These are phyloP conservation scores for Monosporascus cannonballus DNA, from an alignment of 2,329 filamentous ascomycete species.

Conservation along the genomic window DNA sequence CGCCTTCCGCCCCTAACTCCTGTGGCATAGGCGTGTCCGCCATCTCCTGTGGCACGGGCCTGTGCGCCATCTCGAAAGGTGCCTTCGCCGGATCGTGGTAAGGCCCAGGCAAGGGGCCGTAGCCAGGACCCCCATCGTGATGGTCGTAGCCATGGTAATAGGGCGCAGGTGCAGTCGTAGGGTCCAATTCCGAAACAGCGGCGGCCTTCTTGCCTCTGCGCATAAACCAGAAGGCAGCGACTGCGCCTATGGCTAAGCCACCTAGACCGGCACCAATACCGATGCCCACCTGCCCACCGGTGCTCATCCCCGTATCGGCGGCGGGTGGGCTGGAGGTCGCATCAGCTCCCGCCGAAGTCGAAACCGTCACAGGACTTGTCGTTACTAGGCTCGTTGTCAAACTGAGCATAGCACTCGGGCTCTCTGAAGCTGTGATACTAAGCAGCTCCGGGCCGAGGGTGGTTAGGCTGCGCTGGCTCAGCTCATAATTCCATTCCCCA, in stretches of 20 bases:
- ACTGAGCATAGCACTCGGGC: background rate
- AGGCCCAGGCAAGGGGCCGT: background rate
- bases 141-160: conserved; percentile 1
- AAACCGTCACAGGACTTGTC: background rate
- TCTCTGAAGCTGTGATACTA: background rate
- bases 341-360: background rate
- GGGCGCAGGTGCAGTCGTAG: conserved; percentile 3
- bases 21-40: background rate
- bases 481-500: background rate
- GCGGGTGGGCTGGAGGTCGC: background rate
- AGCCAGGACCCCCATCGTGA: background rate
- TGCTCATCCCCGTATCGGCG: background rate
- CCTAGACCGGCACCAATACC: conserved; percentile 4
- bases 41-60: background rate
- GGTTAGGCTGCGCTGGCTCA: background rate
- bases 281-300: conserved; percentile 6
- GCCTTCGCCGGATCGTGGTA: background rate
- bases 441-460: conserved; percentile 2
- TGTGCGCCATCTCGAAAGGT: background rate
- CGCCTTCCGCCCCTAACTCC: conserved; percentile 1
- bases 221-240: background rate
- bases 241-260: conserved; percentile 3
- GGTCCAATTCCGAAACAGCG: background rate
- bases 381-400: background rate
- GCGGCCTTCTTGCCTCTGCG: conserved; percentile 1